Evolutionary conservation across 1,139 yeast species (phyloP).

Genomic region (Debaryomyces udenii): DNA sequence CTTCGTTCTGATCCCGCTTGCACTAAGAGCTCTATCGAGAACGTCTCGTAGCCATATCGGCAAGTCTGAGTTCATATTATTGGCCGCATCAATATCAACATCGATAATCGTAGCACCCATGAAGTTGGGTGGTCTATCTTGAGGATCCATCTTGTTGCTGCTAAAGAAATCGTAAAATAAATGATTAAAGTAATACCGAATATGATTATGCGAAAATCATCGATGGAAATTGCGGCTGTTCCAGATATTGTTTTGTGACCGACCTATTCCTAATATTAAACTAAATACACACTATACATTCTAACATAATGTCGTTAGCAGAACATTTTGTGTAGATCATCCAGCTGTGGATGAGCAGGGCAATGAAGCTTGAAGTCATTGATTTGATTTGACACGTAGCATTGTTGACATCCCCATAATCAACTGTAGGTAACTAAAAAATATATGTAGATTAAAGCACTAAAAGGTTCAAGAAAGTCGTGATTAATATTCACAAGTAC

Average conservation of each 20-base stretch:
- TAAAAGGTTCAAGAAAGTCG: too few species aligned
- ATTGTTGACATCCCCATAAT: too few species aligned
- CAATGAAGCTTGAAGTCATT: too few species aligned
- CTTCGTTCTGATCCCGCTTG: slow-evolving; percentile 30
- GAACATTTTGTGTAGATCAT: too few species aligned
- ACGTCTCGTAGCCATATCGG: slow-evolving; percentile 47
- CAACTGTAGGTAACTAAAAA: too few species aligned
- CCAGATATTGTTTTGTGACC: neutral
- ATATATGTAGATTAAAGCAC: too few species aligned
- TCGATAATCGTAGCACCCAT: slow-evolving; percentile 29
- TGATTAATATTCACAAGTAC: slow-evolving; percentile 45
- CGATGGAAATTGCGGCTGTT: slow-evolving; percentile 6
- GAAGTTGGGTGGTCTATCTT: slow-evolving; percentile 19
- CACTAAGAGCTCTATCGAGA: slow-evolving; percentile 38
- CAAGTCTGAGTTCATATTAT: slow-evolving; percentile 47
- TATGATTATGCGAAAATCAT: slow-evolving; percentile 5
- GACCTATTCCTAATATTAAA: neutral
- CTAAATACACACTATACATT: neutral
- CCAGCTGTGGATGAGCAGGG: too few species aligned
- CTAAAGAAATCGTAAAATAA: neutral
- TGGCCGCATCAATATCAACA: slow-evolving; percentile 55
- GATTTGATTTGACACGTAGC: too few species aligned
- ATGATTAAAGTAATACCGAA: neutral
- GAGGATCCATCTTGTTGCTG: slow-evolving; percentile 19
- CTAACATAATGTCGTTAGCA: too few species aligned